These are phyloP conservation scores for Tylopilus vinaceipallidus DNA, from an alignment of 768 basidiomycete species.

Conservation along the genomic window DNA sequence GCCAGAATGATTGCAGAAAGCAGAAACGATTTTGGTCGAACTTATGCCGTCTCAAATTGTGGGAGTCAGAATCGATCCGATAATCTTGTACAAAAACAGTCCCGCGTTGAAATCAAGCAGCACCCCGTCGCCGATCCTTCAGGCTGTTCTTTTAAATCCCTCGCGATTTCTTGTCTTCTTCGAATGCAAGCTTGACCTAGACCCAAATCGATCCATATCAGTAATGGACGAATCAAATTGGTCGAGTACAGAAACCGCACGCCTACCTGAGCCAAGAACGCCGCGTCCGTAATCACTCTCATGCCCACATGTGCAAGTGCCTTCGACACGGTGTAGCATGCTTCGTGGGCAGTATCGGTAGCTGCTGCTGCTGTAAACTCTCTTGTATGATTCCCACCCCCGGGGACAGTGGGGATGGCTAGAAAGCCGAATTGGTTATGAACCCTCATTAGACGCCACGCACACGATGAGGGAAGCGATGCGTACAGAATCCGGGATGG, in stretches of 20 bases:
- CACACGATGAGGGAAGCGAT: background rate
- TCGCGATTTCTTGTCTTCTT: constrained; percentile 39
- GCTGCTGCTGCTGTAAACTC: constrained; percentile 66
- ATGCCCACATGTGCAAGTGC: constrained; percentile 70
- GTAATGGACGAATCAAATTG: background rate
- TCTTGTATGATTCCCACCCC: constrained; percentile 78
- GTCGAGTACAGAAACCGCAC: too few species aligned
- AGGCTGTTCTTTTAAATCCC: too few species aligned
- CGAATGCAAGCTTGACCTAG: constrained; percentile 49
- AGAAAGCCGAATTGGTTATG: background rate
- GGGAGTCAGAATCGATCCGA: too few species aligned
- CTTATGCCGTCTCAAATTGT: too few species aligned
- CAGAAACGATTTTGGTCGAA: too few species aligned
- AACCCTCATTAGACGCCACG: background rate
- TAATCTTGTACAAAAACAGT: too few species aligned
- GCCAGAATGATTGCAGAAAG: too few species aligned
- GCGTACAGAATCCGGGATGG: constrained; percentile 62
- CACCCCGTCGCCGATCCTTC: too few species aligned
- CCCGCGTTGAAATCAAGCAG: too few species aligned
- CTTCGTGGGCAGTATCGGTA: constrained; percentile 59
- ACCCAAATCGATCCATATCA: background rate
- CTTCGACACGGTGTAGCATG: constrained; percentile 65
- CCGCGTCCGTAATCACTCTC: constrained; percentile 65
- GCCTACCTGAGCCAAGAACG: constrained; percentile 55
- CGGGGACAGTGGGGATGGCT: constrained; percentile 73